Conservation (phyloP, 106 monocot species). For the Hemerocallis citrina region DNA sequence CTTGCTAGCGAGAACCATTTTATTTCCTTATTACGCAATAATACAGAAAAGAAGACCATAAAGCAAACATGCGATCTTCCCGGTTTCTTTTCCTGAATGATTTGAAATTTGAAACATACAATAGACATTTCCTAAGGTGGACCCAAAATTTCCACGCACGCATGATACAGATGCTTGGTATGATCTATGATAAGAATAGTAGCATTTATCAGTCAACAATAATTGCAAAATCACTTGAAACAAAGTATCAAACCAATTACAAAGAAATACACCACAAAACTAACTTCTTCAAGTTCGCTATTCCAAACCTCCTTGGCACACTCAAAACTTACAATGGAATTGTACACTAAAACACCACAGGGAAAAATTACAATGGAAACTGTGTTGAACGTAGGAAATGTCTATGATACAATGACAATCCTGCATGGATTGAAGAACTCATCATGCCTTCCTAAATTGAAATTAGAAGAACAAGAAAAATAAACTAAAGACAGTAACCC, state of each 20-base stretch:
- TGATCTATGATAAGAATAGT: too few species aligned
- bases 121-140: too few species aligned
- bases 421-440: conserved; percentile 7
- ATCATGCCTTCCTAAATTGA: neutral
- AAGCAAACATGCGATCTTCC: too few species aligned
- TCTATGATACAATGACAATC: conserved; percentile 19
- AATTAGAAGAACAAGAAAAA: conserved; percentile 11
- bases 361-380: conserved; percentile 6
- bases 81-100: too few species aligned
- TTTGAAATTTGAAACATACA: too few species aligned
- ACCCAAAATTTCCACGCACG: too few species aligned
- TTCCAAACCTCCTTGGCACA: conserved; percentile 11
- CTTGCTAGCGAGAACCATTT: too few species aligned
- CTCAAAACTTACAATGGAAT: conserved; percentile 16
- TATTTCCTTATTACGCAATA: too few species aligned
- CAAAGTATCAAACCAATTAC: neutral
- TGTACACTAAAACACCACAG: conserved; percentile 21
- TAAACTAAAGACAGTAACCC: conserved; percentile 12
- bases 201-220: too few species aligned
- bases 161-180: too few species aligned
- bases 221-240: too few species aligned
- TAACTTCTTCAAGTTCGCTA: neutral
- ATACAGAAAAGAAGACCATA: too few species aligned
- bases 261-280: neutral
- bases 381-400: conserved; percentile 6